A percentile compares a stretch with the other conserved stretches of the same genome.
phyloP scores from a whole-genome alignment of 75 land plant genomes.

The Pseudotsuga menziesii region DNA sequence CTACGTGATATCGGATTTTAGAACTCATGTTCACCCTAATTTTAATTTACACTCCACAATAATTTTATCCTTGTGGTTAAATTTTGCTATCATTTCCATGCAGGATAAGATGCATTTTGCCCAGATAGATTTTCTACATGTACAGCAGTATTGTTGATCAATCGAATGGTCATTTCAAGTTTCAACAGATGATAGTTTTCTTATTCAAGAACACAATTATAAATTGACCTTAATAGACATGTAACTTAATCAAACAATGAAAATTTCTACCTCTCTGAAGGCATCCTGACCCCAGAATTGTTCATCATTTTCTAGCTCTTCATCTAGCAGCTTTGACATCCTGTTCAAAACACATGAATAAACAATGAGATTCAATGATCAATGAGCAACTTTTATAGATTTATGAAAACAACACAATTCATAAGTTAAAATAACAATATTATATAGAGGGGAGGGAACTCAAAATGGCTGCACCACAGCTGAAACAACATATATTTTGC shows the following conservation, averaged over 20 bases:
- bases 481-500: no score
- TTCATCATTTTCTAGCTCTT: constrained; percentile 86
- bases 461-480: no score
- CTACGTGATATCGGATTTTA: no score
- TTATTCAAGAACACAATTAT: neutral
- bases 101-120: neutral
- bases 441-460: neutral
- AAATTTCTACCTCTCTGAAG: constrained; percentile 66
- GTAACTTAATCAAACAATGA: neutral
- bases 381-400: neutral
- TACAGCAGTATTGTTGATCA: neutral
- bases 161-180: neutral
- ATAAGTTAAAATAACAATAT: neutral
- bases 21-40: no score
- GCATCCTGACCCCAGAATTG: constrained; percentile 93
- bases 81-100: neutral
- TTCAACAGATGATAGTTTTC: neutral
- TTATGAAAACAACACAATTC: neutral
- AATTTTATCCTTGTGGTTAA: neutral
- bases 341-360: constrained; percentile 23
- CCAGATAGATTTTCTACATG: neutral
- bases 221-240: neutral
- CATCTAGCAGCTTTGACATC: constrained; percentile 86
- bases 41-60: neutral
- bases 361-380: neutral